These are phyloP conservation scores for Mycena metata DNA, from an alignment of 768 basidiomycete species.

Conservation along the genomic window DNA sequence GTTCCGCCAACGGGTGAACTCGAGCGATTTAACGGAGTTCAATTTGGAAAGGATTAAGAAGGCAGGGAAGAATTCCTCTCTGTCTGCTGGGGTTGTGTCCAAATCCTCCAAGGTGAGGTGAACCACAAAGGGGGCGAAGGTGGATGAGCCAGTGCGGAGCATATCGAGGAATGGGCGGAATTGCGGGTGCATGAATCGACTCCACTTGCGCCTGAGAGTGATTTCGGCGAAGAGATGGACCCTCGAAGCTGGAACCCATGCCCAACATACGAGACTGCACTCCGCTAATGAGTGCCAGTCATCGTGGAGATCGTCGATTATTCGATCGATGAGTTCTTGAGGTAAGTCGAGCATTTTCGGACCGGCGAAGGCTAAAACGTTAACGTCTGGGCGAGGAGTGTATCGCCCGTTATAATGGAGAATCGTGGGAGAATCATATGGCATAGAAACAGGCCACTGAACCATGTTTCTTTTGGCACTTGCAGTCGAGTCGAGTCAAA, in stretches of 20 bases:
- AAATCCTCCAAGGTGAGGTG: conserved; percentile 13
- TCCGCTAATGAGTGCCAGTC: not conserved
- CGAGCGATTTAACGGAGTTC: conserved; percentile 4
- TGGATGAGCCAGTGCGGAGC: conserved; percentile 12
- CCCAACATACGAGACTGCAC: conserved; percentile 24
- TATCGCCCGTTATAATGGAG: too few species aligned
- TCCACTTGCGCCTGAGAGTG: conserved; percentile 12
- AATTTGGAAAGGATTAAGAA: conserved; percentile 4
- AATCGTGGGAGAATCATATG: too few species aligned
- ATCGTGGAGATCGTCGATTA: conserved; percentile 23
- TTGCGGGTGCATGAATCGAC: conserved; percentile 4
- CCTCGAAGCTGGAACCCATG: conserved; percentile 25
- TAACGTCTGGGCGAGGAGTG: too few species aligned
- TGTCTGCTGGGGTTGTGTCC: not conserved
- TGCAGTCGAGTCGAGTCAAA: too few species aligned
- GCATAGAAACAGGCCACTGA: too few species aligned
- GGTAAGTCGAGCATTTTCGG: conserved; percentile 3
- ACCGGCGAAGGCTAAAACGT: too few species aligned
- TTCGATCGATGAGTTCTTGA: conserved; percentile 26
- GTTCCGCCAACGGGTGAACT: conserved; percentile 4
- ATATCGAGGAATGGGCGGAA: conserved; percentile 17
- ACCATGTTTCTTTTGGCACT: too few species aligned
- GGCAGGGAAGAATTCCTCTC: not conserved
- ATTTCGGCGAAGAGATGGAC: conserved; percentile 19
- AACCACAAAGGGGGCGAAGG: conserved; percentile 15